Base-by-base conservation (phyloP, 257 asterid species). In the Jacaranda mimosifolia region DNA sequence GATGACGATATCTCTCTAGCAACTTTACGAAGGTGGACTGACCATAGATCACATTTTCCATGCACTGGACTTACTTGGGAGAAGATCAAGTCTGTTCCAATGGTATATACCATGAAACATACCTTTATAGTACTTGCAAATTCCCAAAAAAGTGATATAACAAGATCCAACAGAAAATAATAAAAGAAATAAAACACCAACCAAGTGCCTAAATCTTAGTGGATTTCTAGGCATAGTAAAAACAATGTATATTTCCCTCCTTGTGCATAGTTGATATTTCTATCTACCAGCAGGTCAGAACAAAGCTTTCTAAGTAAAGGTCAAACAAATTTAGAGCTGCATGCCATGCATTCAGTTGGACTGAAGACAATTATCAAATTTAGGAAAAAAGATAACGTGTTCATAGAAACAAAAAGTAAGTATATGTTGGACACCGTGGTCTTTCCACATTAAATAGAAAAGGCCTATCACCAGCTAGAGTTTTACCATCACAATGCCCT, bases 121-220 rank as follows among this genome's bases (percentile, higher is more conserved):
- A 0, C 43, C 38, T 18, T n/a, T 55, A 32, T 66, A 68, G 81
- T 60, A 77, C 39, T 45, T 58, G 52, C 63, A 45, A 35, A 39
- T 14, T 15, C n/a, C 59, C 3, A 55, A n/a, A 8, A 12, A 35
- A 14, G 53, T 67, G 1, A 9, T 43, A 9, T 56, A 19, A 64
- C 26, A 35, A 74, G 55, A 3, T 9, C n/a, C n/a, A n/a, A n/a
- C n/a, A n/a, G n/a, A n/a, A n/a, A n/a, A n/a, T n/a, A n/a, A n/a
- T n/a, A n/a, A n/a, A n/a, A n/a, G n/a, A n/a, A n/a, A n/a, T n/a
- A n/a, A n/a, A n/a, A n/a, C n/a, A 48, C 15, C 21, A 14, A 35
- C 42, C 35, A 46, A 63, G 48, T 8, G 57, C 53, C 21, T 48
- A 60, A 39, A 63, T 36, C 38, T 42, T 18, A n/a, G 17, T 17